Percentiles rank a stretch among this genome's conserved stretches.
These are phyloP conservation scores for Linnemannia schmuckeri DNA, from an alignment of 192 early-diverging fungal genomes.

Conservation along the genomic window DNA sequence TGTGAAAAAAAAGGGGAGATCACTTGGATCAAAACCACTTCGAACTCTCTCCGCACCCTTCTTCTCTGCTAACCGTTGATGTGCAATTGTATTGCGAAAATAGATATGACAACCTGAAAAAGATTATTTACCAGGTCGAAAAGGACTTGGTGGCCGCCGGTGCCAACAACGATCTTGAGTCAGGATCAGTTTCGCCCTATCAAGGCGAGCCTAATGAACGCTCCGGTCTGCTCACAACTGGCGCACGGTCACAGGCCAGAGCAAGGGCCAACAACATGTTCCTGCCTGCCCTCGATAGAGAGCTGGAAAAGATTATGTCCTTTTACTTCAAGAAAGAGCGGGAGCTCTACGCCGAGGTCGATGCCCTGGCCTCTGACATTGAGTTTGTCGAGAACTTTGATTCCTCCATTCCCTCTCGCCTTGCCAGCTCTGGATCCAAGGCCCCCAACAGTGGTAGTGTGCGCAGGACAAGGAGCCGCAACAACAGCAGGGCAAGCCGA, in stretches of 20 bases:
- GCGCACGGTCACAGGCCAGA: conserved; percentile 53
- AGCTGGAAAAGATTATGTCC: conserved; percentile 84
- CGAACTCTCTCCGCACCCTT: neutral
- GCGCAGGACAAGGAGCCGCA: conserved; percentile 47
- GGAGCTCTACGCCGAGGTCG: conserved; percentile 79
- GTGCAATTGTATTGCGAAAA: neutral
- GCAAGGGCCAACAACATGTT: conserved; percentile 69
- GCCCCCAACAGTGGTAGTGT: conserved; percentile 27
- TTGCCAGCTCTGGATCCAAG: conserved; percentile 8
- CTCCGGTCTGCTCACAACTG: conserved; percentile 25
- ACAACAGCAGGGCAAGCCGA: conserved; percentile 43
- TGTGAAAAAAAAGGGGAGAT: neutral
- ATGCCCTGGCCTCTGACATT: conserved; percentile 70
- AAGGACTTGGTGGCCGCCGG: conserved; percentile 65
- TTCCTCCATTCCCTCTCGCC: conserved; percentile 12
- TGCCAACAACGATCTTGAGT: conserved; percentile 53
- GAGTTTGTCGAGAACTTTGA: conserved; percentile 60
- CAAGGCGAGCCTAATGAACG: conserved; percentile 42
- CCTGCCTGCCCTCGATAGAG: conserved; percentile 81
- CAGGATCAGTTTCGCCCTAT: conserved; percentile 1
- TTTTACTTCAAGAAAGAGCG: conserved; percentile 90
- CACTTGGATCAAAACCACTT: neutral
- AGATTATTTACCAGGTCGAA: conserved; percentile 82
- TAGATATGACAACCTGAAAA: conserved; percentile 83
- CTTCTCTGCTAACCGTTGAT: neutral